Percentiles rank a stretch among this genome's conserved stretches.
Evolutionary conservation across 129 eudicot genomes (phyloP).

Genomic region (Centrapalus pauciflorus): DNA sequence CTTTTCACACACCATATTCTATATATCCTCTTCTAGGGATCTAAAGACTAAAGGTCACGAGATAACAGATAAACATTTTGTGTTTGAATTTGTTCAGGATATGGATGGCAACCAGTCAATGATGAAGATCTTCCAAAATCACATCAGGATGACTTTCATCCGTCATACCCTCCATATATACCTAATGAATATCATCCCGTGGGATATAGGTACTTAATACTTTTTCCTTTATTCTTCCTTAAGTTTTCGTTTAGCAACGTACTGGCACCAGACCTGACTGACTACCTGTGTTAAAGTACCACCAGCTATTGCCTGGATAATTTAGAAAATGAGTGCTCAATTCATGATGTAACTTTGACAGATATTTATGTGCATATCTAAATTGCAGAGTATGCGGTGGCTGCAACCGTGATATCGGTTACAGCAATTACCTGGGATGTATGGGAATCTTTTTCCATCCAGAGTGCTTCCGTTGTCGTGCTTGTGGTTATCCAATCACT

Average conservation of each 20-base stretch:
- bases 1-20: no score
- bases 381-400: slow-evolving; percentile 78
- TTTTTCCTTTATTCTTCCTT: not conserved
- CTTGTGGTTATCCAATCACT: slow-evolving; percentile 74
- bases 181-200: slow-evolving; percentile 49
- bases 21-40: no score
- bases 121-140: slow-evolving; percentile 58
- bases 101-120: slow-evolving; percentile 42
- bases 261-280: no score
- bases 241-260: not conserved
- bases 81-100: slow-evolving; percentile 36
- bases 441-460: slow-evolving; percentile 92
- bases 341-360: slow-evolving; percentile 12
- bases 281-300: not conserved
- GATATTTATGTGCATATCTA: slow-evolving; percentile 7
- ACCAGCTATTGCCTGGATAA: not conserved
- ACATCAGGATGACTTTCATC: slow-evolving; percentile 38
- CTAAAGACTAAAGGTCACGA: no score
- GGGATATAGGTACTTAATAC: slow-evolving; percentile 45
- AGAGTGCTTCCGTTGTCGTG: slow-evolving; percentile 79
- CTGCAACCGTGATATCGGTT: slow-evolving; percentile 75
- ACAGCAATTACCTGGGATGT: slow-evolving; percentile 79
- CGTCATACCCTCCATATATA: slow-evolving; percentile 64
- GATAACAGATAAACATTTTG: not conserved
- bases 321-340: not conserved